Base-by-base conservation (phyloP, 2,329 filamentous ascomycete species). In the Talaromyces sp. region DNA sequence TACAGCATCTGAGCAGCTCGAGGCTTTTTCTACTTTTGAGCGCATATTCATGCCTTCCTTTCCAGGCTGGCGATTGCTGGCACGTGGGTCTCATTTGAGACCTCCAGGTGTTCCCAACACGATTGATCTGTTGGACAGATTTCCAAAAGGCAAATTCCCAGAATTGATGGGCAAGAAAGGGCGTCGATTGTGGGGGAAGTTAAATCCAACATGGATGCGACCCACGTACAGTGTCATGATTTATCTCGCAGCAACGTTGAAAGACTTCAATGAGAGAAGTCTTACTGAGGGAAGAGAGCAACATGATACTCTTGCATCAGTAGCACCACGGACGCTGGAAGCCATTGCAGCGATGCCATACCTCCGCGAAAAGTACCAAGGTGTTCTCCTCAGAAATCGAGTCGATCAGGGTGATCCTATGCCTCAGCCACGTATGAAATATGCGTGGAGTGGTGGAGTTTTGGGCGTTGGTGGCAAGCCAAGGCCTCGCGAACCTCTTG, bases 1-100 rank as follows among this genome's bases (percentile, higher is more conserved):
- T 54, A 82, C 84, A 54, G 84, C 85, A 70, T 78, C 86, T 57
- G 82, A 89, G 65, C 76, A 77, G 62, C 27, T 77, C 13, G 68
- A 74, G 22, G 93, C 93, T 43, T 96, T 95, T 77, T 74, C 79
- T 24, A 78, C 88, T 60, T 94, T 91, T 73, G 94, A 98, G 79
- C 78, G 82, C 31, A 86, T 87, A 66, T 87, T 98, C 63, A 96
- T 97, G 85, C 83, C 85, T 1, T 82, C 85, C 39, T 97, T 93
- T 85, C 85, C 85, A 11, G 92, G 92, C 27, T 97, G 93, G 91
- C 71, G 70, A 6, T 67, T 72, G 60, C 69, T 81, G 35, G 70
- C 71, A 16, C 74, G 74, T 65, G 75, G 78, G 24, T 72, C 71
- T 60, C 72, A 71, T 5, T 27, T 74, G 31, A 72, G 73, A 45